phyloP scores from a whole-genome alignment of 352 stramenopile genomes.

The Phytophthora kernoviae region DNA sequence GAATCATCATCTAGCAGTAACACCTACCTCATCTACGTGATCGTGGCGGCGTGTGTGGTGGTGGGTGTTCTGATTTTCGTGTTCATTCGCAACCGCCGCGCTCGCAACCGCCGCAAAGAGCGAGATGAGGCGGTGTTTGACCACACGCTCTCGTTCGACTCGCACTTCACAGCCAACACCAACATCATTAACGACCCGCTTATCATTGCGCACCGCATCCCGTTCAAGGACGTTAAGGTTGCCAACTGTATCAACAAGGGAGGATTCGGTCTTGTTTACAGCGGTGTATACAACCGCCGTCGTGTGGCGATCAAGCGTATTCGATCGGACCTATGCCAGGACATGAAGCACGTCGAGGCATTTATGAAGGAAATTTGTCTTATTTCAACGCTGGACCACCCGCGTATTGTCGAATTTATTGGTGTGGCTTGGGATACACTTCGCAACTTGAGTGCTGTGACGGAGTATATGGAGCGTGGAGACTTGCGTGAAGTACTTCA shows the following conservation, averaged over 20 bases:
- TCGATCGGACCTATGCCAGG: slow-evolving; percentile 45
- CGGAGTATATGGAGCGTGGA: slow-evolving; percentile 76
- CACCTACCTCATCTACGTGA: slow-evolving; percentile 48
- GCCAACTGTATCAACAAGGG: slow-evolving; percentile 68
- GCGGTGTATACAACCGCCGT: slow-evolving; percentile 59
- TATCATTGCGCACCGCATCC: slow-evolving; percentile 66
- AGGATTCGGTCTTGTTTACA: slow-evolving; percentile 68
- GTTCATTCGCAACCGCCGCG: slow-evolving; percentile 45
- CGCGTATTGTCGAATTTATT: slow-evolving; percentile 71
- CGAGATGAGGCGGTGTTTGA: slow-evolving; percentile 49
- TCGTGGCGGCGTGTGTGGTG: slow-evolving; percentile 44
- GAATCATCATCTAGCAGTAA: slow-evolving; percentile 38
- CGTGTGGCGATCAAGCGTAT: slow-evolving; percentile 75
- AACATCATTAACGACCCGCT: slow-evolving; percentile 65
- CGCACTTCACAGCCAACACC: slow-evolving; percentile 53
- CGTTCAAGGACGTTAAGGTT: slow-evolving; percentile 64
- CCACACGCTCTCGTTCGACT: slow-evolving; percentile 65
- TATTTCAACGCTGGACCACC: slow-evolving; percentile 60
- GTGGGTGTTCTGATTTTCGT: slow-evolving; percentile 58
- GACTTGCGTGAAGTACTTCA: slow-evolving; percentile 68
- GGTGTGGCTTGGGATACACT: slow-evolving; percentile 69
- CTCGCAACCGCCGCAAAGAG: slow-evolving; percentile 41
- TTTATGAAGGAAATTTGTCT: slow-evolving; percentile 77
- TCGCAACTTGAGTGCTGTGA: slow-evolving; percentile 59
- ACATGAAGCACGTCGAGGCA: slow-evolving; percentile 61